Evolutionary conservation across 2,329 filamentous ascomycete species (phyloP), one percentile per base, ranked within the genome.

Genomic region (Coniochaeta pulveracea): DNA sequence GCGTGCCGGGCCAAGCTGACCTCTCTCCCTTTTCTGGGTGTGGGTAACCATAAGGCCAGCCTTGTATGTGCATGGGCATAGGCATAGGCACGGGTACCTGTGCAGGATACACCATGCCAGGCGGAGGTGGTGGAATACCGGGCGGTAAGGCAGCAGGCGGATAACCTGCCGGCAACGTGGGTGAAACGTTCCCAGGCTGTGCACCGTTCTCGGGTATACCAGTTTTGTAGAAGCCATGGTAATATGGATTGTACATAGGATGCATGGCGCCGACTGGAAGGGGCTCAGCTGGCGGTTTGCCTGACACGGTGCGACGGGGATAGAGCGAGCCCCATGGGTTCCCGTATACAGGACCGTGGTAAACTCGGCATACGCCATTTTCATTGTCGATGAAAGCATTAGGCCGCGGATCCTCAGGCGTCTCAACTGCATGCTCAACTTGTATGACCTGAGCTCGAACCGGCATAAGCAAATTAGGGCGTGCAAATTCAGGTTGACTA

Each of bases 321-420:
- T 74, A 68, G n/a, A 70, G 44, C 3, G 52, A 47, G 2, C 57
- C 58, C 16, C 57, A 52, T 16, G 64, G 60, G 40, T 69, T 69
- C 4, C 70, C 69, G 44, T 72, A 76, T 1, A 57, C 54, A 3
- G 64, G 62, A 0, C 71, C 72, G 40, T 76, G 66, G 40, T 76
- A 76, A 17, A 76, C 63, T 10, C 70, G 65, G 32, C 72, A 56
- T 14, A 71, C 50, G 19, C 69, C 64, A 40, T 63, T 58, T 28
- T 59, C 55, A n/a, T 56, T 47, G 43, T 77, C 71, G 43, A 66
- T 68, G 45, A 70, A 77, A 26, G 72, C 69, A 43, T 77, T 78
- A 10, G 72, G 73, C 2, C 59, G 57, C 7, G 72, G 72, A 40
- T 76, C 71, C 26, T 62, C 53, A 4, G 56, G 54, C 2, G 50